Base-by-base conservation (phyloP, 202 grass and related monocot species). In the Elaeis oleifera region DNA sequence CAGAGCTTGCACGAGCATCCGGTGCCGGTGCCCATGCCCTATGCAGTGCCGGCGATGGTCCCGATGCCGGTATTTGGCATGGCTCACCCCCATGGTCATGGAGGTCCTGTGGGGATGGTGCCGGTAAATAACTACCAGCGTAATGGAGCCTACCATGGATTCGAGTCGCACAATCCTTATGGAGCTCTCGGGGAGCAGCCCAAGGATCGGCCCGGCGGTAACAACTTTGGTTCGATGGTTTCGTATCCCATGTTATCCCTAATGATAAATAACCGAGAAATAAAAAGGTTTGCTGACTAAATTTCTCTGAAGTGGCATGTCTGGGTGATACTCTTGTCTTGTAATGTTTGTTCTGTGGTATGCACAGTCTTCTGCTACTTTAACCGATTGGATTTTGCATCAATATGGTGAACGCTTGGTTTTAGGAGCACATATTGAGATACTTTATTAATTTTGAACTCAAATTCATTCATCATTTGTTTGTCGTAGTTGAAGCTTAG, bases 51-150 rank as follows among this genome's bases (percentile, higher is more conserved):
- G 53, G 18, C 26, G 1, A 44, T 56, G 51, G 23, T 56, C 2
- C 18, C 51, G 1, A 16, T 68, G 53, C 65, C 52, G 5, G 21
- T 31, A 18, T 56, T 68, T 56, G 65, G 65, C 21, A 68, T 68
- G 27, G 27, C 26, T 54, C 63, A 25, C 8, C 65, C 25, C 18
- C 5, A 50, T 11, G 18, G 32, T 1, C 36, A 49, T 19, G 60
- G 36, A 48, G 5, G 60, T 16, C 60, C 31, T 3, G 16, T 50
- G 17, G 36, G 18, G 31, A 63, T 63, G 60, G 60, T 23, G 39
- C 60, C 60, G 7, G 39, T 13, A 3, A 13, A 28, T 3, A 20
- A 56, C 18, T 7, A 44, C 55, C 65, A 68, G n/a, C 28, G n/a
- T 7, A 15, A 32, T 17, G 65, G 18, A 56, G 5, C 27, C 18